phyloP scores from a whole-genome alignment of 1,139 yeast genomes.

The Blastobotrys indianensis region DNA sequence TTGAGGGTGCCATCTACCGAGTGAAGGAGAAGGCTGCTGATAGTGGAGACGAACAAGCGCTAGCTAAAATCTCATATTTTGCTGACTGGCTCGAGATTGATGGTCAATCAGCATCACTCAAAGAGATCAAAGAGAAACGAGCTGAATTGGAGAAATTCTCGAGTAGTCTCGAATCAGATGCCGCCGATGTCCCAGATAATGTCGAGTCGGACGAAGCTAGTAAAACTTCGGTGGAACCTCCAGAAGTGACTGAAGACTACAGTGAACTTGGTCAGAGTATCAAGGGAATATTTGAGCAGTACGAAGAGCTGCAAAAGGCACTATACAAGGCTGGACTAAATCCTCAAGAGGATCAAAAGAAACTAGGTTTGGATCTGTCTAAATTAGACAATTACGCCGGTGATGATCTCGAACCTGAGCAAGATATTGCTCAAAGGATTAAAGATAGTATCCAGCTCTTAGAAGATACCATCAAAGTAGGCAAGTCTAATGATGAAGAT shows the following conservation, averaged over 20 bases:
- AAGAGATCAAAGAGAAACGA: constrained; percentile 37
- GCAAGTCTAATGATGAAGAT: constrained; percentile 1
- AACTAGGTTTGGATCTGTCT: constrained; percentile 7
- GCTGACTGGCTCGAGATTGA: constrained; percentile 81
- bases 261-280: constrained; percentile 1
- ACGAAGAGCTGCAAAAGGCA: constrained; percentile 7
- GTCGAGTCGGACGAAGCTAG: not conserved
- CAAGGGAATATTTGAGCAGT: constrained; percentile 1
- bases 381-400: constrained; percentile 9
- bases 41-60: constrained; percentile 23
- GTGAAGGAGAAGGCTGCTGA: constrained; percentile 24
- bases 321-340: constrained; percentile 10
- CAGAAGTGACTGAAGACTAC: not conserved
- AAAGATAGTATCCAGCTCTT: constrained; percentile 4
- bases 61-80: constrained; percentile 38
- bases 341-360: constrained; percentile 3
- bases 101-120: constrained; percentile 48
- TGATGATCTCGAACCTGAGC: constrained; percentile 6
- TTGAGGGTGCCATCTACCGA: constrained; percentile 33
- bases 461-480: constrained; percentile 3
- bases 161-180: constrained; percentile 15
- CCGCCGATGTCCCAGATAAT: not conserved
- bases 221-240: not conserved
- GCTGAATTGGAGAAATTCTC: constrained; percentile 28
- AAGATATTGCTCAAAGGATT: not conserved